phyloP scores from a whole-genome alignment of 805 yeast genomes.

The Metschnikowia proteae region DNA sequence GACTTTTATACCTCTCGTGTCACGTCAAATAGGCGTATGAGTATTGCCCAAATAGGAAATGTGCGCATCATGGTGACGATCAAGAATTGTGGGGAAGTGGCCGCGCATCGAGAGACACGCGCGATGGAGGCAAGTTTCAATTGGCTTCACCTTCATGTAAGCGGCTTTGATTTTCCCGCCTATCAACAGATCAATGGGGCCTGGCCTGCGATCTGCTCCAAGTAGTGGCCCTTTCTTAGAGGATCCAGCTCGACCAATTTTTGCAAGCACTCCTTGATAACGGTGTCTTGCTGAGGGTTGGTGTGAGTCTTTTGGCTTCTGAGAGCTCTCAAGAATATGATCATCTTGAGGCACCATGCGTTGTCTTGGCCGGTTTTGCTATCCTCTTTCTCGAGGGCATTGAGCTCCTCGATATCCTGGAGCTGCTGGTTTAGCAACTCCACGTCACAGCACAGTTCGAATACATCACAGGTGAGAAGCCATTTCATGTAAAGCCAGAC shows the following conservation, averaged over 20 bases:
- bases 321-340: constrained; percentile 44
- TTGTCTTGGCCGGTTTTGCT: constrained; percentile 48
- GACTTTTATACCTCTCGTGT: neutral
- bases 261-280: constrained; percentile 35
- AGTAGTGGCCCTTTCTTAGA: constrained; percentile 56
- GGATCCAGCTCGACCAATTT: constrained; percentile 58
- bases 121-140: neutral
- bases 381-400: constrained; percentile 70
- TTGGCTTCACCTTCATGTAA: neutral
- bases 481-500: constrained; percentile 88
- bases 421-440: constrained; percentile 45
- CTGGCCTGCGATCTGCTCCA: constrained; percentile 30
- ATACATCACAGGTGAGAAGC: constrained; percentile 52
- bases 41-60: constrained; percentile 5
- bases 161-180: neutral
- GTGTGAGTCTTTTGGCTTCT: constrained; percentile 12
- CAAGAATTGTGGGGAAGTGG: constrained; percentile 6
- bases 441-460: constrained; percentile 18
- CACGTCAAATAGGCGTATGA: neutral
- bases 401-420: constrained; percentile 53
- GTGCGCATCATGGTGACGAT: constrained; percentile 3
- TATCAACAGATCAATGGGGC: constrained; percentile 10
- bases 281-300: constrained; percentile 2
- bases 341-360: constrained; percentile 71
- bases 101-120: neutral